phyloP scores from a whole-genome alignment of 208 protist species.

The Endotrypanum monterogeii region DNA sequence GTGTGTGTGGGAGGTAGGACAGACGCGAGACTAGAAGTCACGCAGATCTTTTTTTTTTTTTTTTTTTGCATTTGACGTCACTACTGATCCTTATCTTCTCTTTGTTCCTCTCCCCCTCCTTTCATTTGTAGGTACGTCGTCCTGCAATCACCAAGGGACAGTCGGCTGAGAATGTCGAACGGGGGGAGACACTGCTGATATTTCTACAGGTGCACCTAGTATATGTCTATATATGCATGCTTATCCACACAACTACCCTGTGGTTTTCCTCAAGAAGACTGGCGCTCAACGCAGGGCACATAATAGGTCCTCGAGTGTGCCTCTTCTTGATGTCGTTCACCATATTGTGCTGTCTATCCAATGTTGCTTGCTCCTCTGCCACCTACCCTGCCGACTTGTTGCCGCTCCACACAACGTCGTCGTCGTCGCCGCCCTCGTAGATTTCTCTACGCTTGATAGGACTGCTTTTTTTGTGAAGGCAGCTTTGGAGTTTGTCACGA shows the following conservation, averaged over 20 bases:
- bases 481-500: constrained; percentile 31
- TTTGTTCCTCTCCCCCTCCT: no score
- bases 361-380: neutral
- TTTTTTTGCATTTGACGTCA: no score
- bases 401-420: constrained; percentile 26
- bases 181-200: neutral
- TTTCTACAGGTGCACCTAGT: neutral
- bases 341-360: neutral
- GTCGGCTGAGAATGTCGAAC: neutral
- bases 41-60: no score
- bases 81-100: no score
- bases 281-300: no score
- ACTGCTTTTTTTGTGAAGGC: constrained; percentile 40
- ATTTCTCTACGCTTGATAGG: constrained; percentile 29
- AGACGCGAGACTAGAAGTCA: no score
- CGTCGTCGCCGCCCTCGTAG: constrained; percentile 21
- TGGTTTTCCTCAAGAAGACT: no score
- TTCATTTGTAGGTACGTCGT: no score
- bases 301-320: neutral
- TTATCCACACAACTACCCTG: neutral
- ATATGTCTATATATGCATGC: neutral
- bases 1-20: no score
- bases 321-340: neutral
- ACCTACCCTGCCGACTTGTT: constrained; percentile 11
- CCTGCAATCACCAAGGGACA: neutral